phyloP scores from a whole-genome alignment of 2,329 filamentous ascomycete species.

The Botrytis tulipae region DNA sequence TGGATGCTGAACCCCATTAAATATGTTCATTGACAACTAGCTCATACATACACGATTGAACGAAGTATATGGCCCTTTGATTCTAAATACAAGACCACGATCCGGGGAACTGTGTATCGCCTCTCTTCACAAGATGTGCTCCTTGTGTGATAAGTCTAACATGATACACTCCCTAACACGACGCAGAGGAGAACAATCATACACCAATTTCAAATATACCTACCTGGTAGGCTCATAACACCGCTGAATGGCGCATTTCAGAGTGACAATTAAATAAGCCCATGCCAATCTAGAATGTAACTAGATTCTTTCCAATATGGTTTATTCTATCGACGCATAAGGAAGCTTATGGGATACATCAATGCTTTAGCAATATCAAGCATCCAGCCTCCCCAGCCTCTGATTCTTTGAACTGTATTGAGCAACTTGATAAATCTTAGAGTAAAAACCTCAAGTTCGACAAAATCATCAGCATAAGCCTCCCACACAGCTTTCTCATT shows the following conservation, averaged over 20 bases:
- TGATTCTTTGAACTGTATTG: slow-evolving; percentile 48
- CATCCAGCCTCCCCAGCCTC: slow-evolving; percentile 53
- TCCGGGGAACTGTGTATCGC: not conserved
- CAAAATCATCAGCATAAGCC: slow-evolving; percentile 57
- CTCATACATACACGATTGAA: not conserved
- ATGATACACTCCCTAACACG: slow-evolving; percentile 46
- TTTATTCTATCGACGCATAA: not conserved
- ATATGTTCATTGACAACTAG: too few species aligned
- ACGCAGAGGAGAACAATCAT: not conserved
- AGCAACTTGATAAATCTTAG: slow-evolving; percentile 53
- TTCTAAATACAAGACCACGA: not conserved
- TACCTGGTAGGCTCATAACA: not conserved
- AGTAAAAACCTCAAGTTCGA: slow-evolving; percentile 55
- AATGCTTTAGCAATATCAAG: slow-evolving; percentile 30
- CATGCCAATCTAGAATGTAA: not conserved
- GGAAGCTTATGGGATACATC: slow-evolving; percentile 25
- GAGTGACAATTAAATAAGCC: not conserved
- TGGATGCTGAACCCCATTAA: not conserved
- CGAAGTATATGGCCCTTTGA: not conserved
- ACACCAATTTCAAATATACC: not conserved
- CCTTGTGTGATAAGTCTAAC: not conserved
- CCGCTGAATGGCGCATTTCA: not conserved
- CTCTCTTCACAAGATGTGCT: not conserved
- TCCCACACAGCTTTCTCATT: slow-evolving; percentile 56
- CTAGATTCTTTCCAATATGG: not conserved